Evolutionary conservation across 2,329 filamentous ascomycete species (phyloP).

Genomic region (Claviceps sp.): DNA sequence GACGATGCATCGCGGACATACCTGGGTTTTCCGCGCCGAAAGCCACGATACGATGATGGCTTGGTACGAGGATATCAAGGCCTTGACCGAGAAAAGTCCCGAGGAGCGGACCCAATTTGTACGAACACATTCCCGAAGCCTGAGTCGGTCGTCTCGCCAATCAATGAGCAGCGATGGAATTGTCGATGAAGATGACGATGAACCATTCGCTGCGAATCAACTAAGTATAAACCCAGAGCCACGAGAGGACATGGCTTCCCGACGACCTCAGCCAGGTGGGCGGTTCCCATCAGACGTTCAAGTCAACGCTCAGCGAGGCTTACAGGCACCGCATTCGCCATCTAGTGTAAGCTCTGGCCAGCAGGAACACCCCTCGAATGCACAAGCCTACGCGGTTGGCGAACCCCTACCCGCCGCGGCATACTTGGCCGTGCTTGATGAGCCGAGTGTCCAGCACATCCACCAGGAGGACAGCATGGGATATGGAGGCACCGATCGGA

Average conservation of each 20-base stretch:
- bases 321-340: constrained; percentile 66
- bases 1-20: constrained; percentile 71
- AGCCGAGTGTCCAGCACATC: not conserved
- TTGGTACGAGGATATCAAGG: constrained; percentile 89
- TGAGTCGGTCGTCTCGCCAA: constrained; percentile 52
- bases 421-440: constrained; percentile 17
- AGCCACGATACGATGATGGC: constrained; percentile 90
- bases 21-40: constrained; percentile 59
- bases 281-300: constrained; percentile 91
- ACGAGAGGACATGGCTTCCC: constrained; percentile 37
- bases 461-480: constrained; percentile 13
- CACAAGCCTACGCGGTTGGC: constrained; percentile 46
- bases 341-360: constrained; percentile 67
- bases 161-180: constrained; percentile 63
- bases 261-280: constrained; percentile 81
- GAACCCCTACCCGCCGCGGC: constrained; percentile 32
- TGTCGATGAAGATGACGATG: constrained; percentile 59
- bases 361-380: constrained; percentile 30
- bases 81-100: constrained; percentile 72
- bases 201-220: constrained; percentile 42
- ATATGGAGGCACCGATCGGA: constrained; percentile 33
- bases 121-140: constrained; percentile 62
- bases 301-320: constrained; percentile 63
- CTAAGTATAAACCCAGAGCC: constrained; percentile 31
- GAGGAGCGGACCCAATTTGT: constrained; percentile 84